Percentiles rank a stretch among this genome's conserved stretches.
Evolutionary conservation across 1,284 basidiomycete species (phyloP).

Genomic region (Rhodofomes roseus): DNA sequence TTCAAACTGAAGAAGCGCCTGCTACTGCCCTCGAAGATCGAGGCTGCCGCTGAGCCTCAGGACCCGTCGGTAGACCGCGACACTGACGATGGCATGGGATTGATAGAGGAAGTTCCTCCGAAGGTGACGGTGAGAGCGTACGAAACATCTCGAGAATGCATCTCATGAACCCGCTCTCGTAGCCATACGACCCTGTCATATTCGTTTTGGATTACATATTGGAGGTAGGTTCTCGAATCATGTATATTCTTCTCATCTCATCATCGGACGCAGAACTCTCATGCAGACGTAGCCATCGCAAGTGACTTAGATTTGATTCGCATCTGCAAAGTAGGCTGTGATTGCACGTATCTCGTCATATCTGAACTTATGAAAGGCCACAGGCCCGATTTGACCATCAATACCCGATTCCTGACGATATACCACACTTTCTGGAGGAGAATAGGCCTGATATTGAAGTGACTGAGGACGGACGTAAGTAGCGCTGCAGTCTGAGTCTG

Average conservation of each 20-base stretch:
- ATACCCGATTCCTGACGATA: not conserved
- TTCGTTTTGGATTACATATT: not conserved
- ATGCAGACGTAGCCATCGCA: not conserved
- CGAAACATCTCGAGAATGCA: not conserved
- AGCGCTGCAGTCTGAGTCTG: too few relatives aligned
- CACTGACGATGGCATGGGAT: not conserved
- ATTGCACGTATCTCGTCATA: not conserved
- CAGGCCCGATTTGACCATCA: not conserved
- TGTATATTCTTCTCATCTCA: not conserved
- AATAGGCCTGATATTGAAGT: not conserved
- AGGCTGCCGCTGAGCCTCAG: not conserved
- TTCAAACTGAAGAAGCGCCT: constrained; percentile 7
- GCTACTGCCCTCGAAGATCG: not conserved
- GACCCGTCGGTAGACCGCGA: not conserved
- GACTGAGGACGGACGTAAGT: not conserved
- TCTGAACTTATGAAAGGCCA: not conserved
- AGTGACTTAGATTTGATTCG: not conserved
- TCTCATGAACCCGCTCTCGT: not conserved
- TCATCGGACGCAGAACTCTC: not conserved
- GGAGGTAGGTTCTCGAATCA: not conserved
- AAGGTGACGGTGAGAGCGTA: not conserved
- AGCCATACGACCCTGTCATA: not conserved
- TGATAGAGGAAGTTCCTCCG: not conserved
- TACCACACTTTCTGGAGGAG: not conserved
- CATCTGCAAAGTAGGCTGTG: not conserved